Percentiles rank a stretch among this genome's conserved stretches.
phyloP scores from a whole-genome alignment of 2,329 filamentous ascomycete genomes.

The Pseudocercospora crystallina region DNA sequence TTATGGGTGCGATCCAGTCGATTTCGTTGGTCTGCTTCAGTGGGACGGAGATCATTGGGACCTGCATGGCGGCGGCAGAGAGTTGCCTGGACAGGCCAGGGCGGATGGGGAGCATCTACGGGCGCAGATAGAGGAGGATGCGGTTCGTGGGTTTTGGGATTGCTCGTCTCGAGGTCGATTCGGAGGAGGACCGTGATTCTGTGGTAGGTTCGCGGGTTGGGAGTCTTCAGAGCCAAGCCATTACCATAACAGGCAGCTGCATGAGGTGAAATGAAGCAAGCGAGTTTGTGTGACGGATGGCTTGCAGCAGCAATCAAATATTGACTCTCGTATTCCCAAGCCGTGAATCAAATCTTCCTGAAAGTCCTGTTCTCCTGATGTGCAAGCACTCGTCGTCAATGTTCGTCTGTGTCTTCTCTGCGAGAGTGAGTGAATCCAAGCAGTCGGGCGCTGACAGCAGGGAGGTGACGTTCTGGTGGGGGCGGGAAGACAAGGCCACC shows the following conservation, averaged over 20 bases:
- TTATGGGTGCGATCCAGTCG: conserved; percentile 92
- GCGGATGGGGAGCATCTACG: conserved; percentile 38
- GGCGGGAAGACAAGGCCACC: too few species aligned
- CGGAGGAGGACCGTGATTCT: too few species aligned
- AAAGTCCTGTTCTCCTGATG: too few species aligned
- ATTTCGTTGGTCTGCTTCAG: conserved; percentile 95
- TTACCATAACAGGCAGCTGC: not conserved
- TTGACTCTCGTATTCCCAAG: not conserved
- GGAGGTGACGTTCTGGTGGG: too few species aligned
- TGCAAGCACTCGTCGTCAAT: too few species aligned
- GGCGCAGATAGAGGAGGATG: not conserved
- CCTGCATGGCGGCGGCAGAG: conserved; percentile 66
- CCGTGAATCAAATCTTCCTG: too few species aligned
- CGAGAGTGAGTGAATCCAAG: too few species aligned
- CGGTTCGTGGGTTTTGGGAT: not conserved
- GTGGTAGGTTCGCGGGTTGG: not conserved
- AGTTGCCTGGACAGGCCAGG: conserved; percentile 34
- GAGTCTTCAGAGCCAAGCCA: conserved; percentile 2
- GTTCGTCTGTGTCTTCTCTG: too few species aligned
- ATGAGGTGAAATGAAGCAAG: not conserved
- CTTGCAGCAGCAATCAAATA: not conserved
- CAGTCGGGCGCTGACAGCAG: too few species aligned
- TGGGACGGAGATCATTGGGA: conserved; percentile 93
- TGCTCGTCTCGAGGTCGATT: too few species aligned
- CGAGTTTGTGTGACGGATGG: too few species aligned